phyloP scores from a whole-genome alignment of 305 asterid species.

The Plantago coronopus region DNA sequence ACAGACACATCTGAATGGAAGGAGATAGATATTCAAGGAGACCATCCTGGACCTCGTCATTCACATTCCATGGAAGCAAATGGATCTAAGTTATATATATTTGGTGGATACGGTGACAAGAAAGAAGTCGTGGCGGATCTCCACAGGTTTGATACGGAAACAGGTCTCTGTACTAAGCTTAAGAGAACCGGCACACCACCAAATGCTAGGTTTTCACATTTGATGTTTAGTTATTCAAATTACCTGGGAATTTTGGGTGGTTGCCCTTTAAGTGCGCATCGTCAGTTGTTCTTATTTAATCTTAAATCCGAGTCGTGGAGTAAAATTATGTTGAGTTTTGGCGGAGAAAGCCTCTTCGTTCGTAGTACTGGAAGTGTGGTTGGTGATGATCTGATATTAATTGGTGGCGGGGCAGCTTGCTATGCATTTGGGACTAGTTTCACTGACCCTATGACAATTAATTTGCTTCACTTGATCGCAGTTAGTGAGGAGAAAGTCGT shows the following conservation, averaged over 20 bases:
- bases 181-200: slow-evolving; percentile 57
- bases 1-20: slow-evolving; percentile 60
- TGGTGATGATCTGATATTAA: slow-evolving; percentile 57
- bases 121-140: slow-evolving; percentile 68
- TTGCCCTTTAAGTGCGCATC: slow-evolving; percentile 71
- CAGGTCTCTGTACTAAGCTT: slow-evolving; percentile 55
- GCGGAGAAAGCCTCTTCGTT: slow-evolving; percentile 66
- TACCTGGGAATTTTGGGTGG: slow-evolving; percentile 84
- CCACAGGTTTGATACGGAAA: slow-evolving; percentile 52
- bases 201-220: slow-evolving; percentile 77
- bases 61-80: slow-evolving; percentile 77
- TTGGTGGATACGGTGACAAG: slow-evolving; percentile 90
- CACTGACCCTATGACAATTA: slow-evolving; percentile 68
- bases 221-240: slow-evolving; percentile 67
- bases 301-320: slow-evolving; percentile 63
- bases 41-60: slow-evolving; percentile 78
- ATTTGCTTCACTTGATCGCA: slow-evolving; percentile 44
- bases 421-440: slow-evolving; percentile 98
- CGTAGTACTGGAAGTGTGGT: slow-evolving; percentile 70
- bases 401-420: slow-evolving; percentile 98
- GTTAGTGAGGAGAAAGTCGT: slow-evolving; percentile 27
- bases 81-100: slow-evolving; percentile 52
- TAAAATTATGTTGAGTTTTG: slow-evolving; percentile 46
- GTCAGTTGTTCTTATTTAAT: slow-evolving; percentile 56
- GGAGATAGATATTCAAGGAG: slow-evolving; percentile 55